Conservation (phyloP, 768 basidiomycete species). For the Leccinum rimulosum region DNA sequence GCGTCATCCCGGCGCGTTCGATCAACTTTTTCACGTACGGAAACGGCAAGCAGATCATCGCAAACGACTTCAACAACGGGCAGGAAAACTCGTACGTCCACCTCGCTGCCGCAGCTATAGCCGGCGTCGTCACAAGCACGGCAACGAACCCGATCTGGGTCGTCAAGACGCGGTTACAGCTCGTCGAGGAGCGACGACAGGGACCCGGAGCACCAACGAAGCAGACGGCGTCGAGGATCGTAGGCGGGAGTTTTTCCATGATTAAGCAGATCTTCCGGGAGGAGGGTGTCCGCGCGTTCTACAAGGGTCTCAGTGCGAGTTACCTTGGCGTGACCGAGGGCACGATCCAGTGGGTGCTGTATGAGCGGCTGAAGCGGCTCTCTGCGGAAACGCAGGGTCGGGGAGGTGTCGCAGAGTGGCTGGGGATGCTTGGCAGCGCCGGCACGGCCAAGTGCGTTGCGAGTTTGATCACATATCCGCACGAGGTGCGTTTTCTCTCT, state of each 20-base stretch:
- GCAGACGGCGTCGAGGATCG: constrained; percentile 24
- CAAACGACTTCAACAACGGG: constrained; percentile 71
- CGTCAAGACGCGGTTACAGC: constrained; percentile 93
- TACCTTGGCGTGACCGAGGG: constrained; percentile 95
- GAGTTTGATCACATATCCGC: constrained; percentile 94
- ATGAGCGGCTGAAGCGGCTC: constrained; percentile 85
- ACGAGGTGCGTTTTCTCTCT: constrained; percentile 65
- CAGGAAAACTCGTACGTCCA: constrained; percentile 85
- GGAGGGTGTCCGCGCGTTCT: constrained; percentile 86
- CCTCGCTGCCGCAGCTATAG: constrained; percentile 78
- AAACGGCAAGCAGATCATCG: constrained; percentile 91
- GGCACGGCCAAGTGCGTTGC: constrained; percentile 94
- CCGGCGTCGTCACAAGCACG: constrained; percentile 83
- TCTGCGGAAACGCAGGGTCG: constrained; percentile 51
- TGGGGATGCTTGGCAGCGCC: constrained; percentile 83
- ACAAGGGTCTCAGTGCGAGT: constrained; percentile 92
- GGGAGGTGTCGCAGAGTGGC: constrained; percentile 64
- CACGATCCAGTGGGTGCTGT: constrained; percentile 96
- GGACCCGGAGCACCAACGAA: not conserved
- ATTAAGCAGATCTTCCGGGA: constrained; percentile 74
- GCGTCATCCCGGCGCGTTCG: constrained; percentile 91
- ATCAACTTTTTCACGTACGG: constrained; percentile 99
- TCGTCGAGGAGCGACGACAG: constrained; percentile 40
- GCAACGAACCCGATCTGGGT: constrained; percentile 99
- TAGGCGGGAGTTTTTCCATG: constrained; percentile 56